A percentile compares a stretch with the other conserved stretches of the same genome.
phyloP scores from a whole-genome alignment of 768 basidiomycete genomes.

The Collybia sp. region DNA sequence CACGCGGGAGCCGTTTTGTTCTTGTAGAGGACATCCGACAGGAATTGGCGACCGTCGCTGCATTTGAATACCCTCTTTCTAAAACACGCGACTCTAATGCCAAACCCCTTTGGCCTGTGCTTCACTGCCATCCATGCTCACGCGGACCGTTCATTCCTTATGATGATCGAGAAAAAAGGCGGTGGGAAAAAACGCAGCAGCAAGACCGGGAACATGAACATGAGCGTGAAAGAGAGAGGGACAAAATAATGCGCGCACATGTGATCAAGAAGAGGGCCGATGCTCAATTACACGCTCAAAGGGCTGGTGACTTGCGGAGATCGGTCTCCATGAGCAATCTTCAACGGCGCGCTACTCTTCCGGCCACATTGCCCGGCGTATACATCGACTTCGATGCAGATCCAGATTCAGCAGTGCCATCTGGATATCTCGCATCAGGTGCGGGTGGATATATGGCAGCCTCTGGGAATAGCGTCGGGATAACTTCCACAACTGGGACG shows the following conservation, averaged over 20 bases:
- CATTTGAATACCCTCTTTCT: slow-evolving; percentile 69
- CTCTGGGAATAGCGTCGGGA: slow-evolving; percentile 90
- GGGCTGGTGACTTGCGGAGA: slow-evolving; percentile 58
- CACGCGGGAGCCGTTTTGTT: slow-evolving; percentile 69
- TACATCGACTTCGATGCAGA: slow-evolving; percentile 37
- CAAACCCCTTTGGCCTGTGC: slow-evolving; percentile 74
- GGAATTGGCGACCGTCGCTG: slow-evolving; percentile 79
- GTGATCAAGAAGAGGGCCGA: slow-evolving; percentile 34
- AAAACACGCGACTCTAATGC: slow-evolving; percentile 48
- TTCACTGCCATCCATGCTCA: slow-evolving; percentile 72
- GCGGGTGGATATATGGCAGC: slow-evolving; percentile 72
- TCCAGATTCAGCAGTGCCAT: slow-evolving; percentile 58
- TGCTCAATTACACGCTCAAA: slow-evolving; percentile 22
- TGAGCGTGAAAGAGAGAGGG: slow-evolving; percentile 27
- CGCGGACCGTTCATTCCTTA: slow-evolving; percentile 74
- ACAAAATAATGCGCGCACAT: slow-evolving; percentile 25
- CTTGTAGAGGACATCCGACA: slow-evolving; percentile 88
- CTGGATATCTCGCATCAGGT: slow-evolving; percentile 63
- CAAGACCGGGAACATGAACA: slow-evolving; percentile 40
- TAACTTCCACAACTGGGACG: slow-evolving; percentile 89
- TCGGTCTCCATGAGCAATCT: slow-evolving; percentile 75
- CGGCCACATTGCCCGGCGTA: slow-evolving; percentile 15
- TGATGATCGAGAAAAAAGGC: slow-evolving; percentile 66
- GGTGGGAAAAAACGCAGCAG: slow-evolving; percentile 58
- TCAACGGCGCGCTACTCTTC: slow-evolving; percentile 44